Conservation (phyloP, 2,329 filamentous ascomycete genomes). For the Microdochium nivale region DNA sequence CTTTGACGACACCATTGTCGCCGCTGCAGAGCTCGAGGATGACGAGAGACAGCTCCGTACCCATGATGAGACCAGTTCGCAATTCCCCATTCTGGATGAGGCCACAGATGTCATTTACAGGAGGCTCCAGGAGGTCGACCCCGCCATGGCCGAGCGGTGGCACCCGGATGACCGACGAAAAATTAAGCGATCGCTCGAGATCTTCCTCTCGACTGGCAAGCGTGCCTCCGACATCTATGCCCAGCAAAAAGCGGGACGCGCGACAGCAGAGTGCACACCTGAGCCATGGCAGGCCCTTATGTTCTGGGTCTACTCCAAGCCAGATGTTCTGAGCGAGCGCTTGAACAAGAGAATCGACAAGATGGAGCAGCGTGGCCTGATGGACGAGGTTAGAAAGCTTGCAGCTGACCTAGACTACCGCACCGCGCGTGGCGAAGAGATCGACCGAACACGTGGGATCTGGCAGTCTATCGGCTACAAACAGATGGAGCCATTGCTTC, state of each 20-base stretch:
- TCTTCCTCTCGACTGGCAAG: slow-evolving; percentile 74
- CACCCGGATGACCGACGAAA: slow-evolving; percentile 90
- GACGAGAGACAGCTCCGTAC: slow-evolving; percentile 23
- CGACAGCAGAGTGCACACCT: slow-evolving; percentile 7
- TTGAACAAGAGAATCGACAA: slow-evolving; percentile 72
- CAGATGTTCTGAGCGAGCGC: slow-evolving; percentile 57
- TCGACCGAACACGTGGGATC: slow-evolving; percentile 76
- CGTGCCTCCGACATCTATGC: slow-evolving; percentile 81
- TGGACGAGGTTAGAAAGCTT: slow-evolving; percentile 39
- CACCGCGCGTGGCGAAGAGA: slow-evolving; percentile 32
- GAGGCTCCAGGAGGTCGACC: slow-evolving; percentile 73
- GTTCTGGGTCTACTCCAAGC: slow-evolving; percentile 80
- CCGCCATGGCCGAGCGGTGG: slow-evolving; percentile 83
- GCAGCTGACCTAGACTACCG: slow-evolving; percentile 27
- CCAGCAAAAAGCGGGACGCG: slow-evolving; percentile 51
- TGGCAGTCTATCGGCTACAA: slow-evolving; percentile 98
- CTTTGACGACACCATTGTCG: slow-evolving; percentile 64
- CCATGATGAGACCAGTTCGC: slow-evolving; percentile 26
- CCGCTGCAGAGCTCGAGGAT: slow-evolving; percentile 17
- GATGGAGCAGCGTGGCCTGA: slow-evolving; percentile 59
- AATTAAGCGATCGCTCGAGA: slow-evolving; percentile 82
- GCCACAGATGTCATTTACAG: slow-evolving; percentile 63
- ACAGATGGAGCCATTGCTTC: slow-evolving; percentile 70
- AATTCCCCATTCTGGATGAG: slow-evolving; percentile 64
- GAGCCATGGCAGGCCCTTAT: slow-evolving; percentile 53